Evolutionary conservation across 2,329 filamentous ascomycete species (phyloP), one percentile per base, ranked within the genome.

Genomic region (Nannizziopsis arthrosporioides): DNA sequence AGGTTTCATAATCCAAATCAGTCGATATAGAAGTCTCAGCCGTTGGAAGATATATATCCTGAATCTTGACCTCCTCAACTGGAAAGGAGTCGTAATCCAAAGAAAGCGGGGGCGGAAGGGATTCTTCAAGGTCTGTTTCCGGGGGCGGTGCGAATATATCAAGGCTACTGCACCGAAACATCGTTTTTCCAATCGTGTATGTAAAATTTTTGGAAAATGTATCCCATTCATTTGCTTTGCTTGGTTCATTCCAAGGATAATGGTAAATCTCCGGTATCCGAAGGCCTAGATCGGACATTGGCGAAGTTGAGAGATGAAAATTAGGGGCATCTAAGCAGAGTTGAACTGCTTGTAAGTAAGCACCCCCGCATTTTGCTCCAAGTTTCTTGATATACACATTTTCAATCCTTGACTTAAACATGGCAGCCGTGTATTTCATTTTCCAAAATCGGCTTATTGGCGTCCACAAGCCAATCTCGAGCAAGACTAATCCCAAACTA

Each of bases 381-480:
- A 82, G 63, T 53, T 78, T 78, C 31, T 77, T 73, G 38, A 79
- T 72, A 57, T 79, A 82, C 1, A 80, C 71, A 54, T 75, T 76
- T 59, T 81, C 76, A n/a, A 82, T 69, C 34, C 78, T 69, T 43
- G 76, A 68, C 59, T 80, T 80, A 66, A 82, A 82, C 63, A 79
- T 77, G 14, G 69, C 65, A 15, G 77, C 70, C 18, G 73, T 74
- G 59, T 82, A 82, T 58, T 81, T 81, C 52, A 73, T 67, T 57
- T 82, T 82, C 75, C 77, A 82, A 15, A 82, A 60, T 49, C 76
- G 75, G 47, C 73, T 73, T 19, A 82, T 67, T 0, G 79, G 78
- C 27, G 73, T 72, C 79, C 79, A 82, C 2, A 82, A 62, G 3
- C 79, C 79, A 51, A 82, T 75, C 55, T 82, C 79, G 27, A 82